A percentile compares a stretch with the other conserved stretches of the same genome.
phyloP scores from a whole-genome alignment of 345 rosid species.

The Balakata baccata region DNA sequence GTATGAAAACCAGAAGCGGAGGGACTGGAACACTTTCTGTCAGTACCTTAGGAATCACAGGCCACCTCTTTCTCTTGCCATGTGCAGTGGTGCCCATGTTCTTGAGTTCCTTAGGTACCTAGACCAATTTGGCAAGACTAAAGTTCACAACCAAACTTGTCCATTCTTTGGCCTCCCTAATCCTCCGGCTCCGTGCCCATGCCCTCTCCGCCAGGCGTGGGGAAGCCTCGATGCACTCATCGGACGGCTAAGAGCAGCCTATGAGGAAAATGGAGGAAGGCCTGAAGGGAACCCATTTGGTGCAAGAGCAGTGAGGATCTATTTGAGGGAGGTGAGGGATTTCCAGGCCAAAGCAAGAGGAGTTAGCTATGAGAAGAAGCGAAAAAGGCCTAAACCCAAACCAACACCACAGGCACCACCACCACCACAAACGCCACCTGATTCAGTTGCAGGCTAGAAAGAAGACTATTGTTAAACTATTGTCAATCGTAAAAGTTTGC shows the following conservation, averaged over 20 bases:
- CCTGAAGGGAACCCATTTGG: slow-evolving; percentile 90
- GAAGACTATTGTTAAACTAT: not conserved
- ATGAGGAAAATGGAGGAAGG: slow-evolving; percentile 81
- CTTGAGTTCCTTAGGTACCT: slow-evolving; percentile 80
- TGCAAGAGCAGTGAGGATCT: slow-evolving; percentile 79
- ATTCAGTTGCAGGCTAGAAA: slow-evolving; percentile 17
- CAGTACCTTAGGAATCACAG: slow-evolving; percentile 77
- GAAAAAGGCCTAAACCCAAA: slow-evolving; percentile 55
- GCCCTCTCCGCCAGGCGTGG: slow-evolving; percentile 95
- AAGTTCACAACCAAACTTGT: slow-evolving; percentile 74
- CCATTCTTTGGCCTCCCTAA: slow-evolving; percentile 83
- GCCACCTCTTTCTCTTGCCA: slow-evolving; percentile 66
- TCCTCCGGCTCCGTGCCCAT: slow-evolving; percentile 90
- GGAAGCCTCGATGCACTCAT: slow-evolving; percentile 98
- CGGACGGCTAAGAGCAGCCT: slow-evolving; percentile 93
- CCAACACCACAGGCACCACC: not conserved
- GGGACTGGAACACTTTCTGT: slow-evolving; percentile 94
- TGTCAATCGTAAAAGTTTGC: not conserved
- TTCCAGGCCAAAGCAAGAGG: slow-evolving; percentile 93
- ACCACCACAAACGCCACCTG: not conserved
- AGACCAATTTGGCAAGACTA: slow-evolving; percentile 73
- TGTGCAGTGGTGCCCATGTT: slow-evolving; percentile 84
- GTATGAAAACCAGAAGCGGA: slow-evolving; percentile 77
- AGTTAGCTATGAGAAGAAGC: slow-evolving; percentile 83
- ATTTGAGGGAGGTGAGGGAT: slow-evolving; percentile 83